Conservation (phyloP, 140 eudicot species). For the Stevia rebaudiana region DNA sequence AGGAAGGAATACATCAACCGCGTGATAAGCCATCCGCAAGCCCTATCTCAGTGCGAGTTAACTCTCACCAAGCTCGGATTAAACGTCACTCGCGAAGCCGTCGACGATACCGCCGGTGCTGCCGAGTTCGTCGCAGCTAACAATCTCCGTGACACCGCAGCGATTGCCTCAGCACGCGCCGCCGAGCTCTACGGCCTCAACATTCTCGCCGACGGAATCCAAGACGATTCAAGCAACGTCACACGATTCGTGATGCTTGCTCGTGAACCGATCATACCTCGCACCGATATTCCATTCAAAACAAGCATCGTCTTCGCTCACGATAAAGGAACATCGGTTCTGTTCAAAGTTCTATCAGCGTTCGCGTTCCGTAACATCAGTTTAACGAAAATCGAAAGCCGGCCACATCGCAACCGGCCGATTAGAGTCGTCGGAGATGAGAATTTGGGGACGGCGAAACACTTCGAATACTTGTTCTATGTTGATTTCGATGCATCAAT, state of each 20-base stretch:
- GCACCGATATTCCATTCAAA: slow-evolving; percentile 87
- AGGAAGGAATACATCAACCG: slow-evolving; percentile 64
- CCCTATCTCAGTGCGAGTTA: slow-evolving; percentile 82
- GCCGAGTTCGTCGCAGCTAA: slow-evolving; percentile 72
- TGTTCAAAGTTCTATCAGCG: slow-evolving; percentile 84
- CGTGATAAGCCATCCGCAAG: slow-evolving; percentile 87
- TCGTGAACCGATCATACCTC: slow-evolving; percentile 83
- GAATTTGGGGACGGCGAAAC: slow-evolving; percentile 85
- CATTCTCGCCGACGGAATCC: slow-evolving; percentile 75
- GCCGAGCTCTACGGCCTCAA: slow-evolving; percentile 80
- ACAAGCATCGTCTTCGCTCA: slow-evolving; percentile 92
- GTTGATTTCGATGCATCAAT: slow-evolving; percentile 95
- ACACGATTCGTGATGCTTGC: slow-evolving; percentile 93
- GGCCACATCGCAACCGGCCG: slow-evolving; percentile 85
- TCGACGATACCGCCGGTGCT: slow-evolving; percentile 98
- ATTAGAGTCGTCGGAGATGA: slow-evolving; percentile 70
- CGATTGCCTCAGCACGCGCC: slow-evolving; percentile 92
- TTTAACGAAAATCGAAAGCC: slow-evolving; percentile 80
- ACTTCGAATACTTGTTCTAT: slow-evolving; percentile 85
- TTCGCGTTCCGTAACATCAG: slow-evolving; percentile 80
- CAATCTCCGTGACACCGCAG: slow-evolving; percentile 71
- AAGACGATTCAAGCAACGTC: slow-evolving; percentile 84
- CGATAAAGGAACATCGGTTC: slow-evolving; percentile 69
- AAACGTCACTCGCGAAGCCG: slow-evolving; percentile 79
- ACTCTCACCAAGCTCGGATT: slow-evolving; percentile 71